Evolutionary conservation across 108 stramenopile genomes (phyloP), one percentile per base, ranked within the genome.

Genomic region (Aureococcus anophagefferens): DNA sequence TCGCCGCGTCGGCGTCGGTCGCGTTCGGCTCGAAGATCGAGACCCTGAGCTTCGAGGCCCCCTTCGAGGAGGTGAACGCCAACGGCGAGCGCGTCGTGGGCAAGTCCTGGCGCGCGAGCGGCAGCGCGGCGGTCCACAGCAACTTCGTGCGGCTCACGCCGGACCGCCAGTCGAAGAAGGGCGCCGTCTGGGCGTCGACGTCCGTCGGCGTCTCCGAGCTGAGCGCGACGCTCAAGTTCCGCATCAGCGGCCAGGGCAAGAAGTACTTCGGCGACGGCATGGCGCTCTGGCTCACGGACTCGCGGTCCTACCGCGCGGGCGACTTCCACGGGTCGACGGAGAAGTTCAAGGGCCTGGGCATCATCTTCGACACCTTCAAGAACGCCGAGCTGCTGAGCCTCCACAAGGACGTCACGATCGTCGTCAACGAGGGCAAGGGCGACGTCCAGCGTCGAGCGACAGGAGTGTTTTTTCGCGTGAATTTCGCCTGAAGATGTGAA

Each of bases 231-330:
- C 28, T 85, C 33, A 78, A 73, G 45, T 85, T 85, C 70, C 68
- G 84, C 15, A 81, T 85, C 30, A 74, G 72, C 9, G 84, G 77
- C 25, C 77, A 78, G 67, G 77, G 77, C 9, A 44, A 65, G 31
- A 79, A 77, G 1, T 76, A 82, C 37, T 86, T 82, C 66, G 85
- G 85, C 18, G 85, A 86, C 62, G 85, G 85, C 14, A 68, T 86
- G 44, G 83, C 71, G 32, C 67, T 84, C 37, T 80, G 81, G 76
- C 15, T 79, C 13, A 66, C 76, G 4, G 64, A 76, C 37, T 31
- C 35, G 11, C 33, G 32, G 18, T 34, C 51, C 35, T 66, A 70
- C 64, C 69, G 59, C 64, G 63, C 66, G 4, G 84, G 84, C 28
- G 64, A 59, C 21, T 63, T 84, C 34, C 82, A 83, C 46, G 85